These are phyloP conservation scores for Pinus taeda DNA, from an alignment of 75 land plant genomes.

Conservation along the genomic window DNA sequence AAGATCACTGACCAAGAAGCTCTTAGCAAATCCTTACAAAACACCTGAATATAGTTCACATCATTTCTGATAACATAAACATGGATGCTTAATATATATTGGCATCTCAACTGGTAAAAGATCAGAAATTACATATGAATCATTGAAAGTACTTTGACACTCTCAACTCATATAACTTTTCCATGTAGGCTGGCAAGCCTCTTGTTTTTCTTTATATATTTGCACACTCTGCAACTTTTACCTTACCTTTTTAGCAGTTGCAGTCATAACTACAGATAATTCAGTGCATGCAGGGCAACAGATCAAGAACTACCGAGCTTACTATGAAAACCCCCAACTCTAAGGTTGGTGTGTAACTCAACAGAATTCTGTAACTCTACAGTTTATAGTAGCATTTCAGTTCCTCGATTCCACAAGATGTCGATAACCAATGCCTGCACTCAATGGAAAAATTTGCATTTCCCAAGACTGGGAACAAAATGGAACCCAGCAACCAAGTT, in stretches of 20 bases:
- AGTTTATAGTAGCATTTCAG: neutral
- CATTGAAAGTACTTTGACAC: conserved; percentile 2
- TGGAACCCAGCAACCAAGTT: conserved; percentile 4
- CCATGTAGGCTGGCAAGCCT: neutral
- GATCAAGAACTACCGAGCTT: conserved; percentile 4
- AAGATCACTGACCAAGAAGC: neutral
- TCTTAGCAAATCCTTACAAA: neutral
- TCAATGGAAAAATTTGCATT: neutral
- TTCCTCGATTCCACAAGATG: neutral
- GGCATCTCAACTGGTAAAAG: neutral
- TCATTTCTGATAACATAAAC: neutral
- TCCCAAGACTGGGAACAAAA: conserved; percentile 7
- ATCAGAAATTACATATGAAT: conserved; percentile 8
- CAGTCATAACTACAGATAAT: conserved; percentile 1
- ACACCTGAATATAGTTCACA: neutral
- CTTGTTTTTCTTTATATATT: neutral
- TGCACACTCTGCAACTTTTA: conserved; percentile 8
- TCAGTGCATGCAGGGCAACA: neutral
- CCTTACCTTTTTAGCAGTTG: conserved; percentile 5
- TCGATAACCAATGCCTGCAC: conserved; percentile 3
- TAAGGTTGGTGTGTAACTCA: neutral
- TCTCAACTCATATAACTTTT: neutral
- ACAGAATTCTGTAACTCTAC: neutral
- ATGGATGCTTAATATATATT: neutral
- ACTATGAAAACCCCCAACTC: conserved; percentile 2